Conservation (phyloP, 441 rosid genomes). For the Raphanus hybrid region DNA sequence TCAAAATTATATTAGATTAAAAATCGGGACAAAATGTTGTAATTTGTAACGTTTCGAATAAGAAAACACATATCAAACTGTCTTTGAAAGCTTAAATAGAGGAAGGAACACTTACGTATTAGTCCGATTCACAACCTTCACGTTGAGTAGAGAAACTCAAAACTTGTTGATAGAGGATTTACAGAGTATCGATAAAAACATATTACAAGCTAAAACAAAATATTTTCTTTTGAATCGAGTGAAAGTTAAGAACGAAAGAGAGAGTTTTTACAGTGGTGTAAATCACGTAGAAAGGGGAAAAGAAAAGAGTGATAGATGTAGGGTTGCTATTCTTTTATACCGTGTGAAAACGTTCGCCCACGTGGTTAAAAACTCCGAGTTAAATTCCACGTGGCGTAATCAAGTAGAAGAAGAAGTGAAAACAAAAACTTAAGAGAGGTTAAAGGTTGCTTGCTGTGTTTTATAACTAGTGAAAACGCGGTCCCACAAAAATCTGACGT, state of each 20-base stretch:
- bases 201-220: neutral
- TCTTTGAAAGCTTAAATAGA: neutral
- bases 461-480: conserved; percentile 16
- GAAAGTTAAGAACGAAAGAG: conserved; percentile 28
- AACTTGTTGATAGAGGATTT: conserved; percentile 28
- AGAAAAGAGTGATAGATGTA: neutral
- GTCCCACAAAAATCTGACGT: neutral
- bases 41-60: neutral
- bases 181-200: conserved; percentile 2
- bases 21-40: neutral
- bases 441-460: conserved; percentile 7
- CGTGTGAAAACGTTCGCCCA: neutral
- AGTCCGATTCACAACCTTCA: conserved; percentile 35
- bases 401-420: neutral
- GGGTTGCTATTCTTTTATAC: conserved; percentile 24
- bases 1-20: neutral
- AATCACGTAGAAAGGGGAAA: conserved; percentile 27
- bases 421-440: neutral
- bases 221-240: conserved; percentile 19
- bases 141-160: conserved; percentile 36
- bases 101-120: conserved; percentile 24
- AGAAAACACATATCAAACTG: neutral
- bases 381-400: conserved; percentile 26
- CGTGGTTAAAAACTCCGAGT: conserved; percentile 11
- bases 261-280: conserved; percentile 41